A percentile compares a stretch with the other conserved stretches of the same genome.
Conservation (phyloP, 495 filamentous ascomycete species). For the Penicillium atrosanguineum region DNA sequence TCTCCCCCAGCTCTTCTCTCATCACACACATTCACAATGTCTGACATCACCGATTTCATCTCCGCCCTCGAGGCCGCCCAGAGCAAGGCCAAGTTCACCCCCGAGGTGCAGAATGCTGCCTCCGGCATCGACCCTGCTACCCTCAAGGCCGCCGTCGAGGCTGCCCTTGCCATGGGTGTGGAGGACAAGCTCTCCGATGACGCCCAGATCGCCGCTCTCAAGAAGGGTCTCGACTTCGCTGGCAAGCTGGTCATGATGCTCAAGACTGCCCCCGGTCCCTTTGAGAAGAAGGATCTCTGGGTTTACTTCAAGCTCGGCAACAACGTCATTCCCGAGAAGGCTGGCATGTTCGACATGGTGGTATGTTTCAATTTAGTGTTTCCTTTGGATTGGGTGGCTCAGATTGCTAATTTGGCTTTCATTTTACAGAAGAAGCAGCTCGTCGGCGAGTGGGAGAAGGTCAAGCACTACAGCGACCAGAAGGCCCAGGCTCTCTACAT, state of each 20-base stretch:
- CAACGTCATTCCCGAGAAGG: constrained; percentile 43
- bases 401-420: constrained; percentile 3
- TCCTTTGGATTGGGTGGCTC: not conserved
- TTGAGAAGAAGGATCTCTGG: constrained; percentile 57
- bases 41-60: constrained; percentile 31
- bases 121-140: constrained; percentile 25
- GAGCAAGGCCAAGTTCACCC: constrained; percentile 30
- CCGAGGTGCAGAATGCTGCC: constrained; percentile 33
- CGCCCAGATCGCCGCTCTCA: constrained; percentile 18
- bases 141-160: constrained; percentile 25
- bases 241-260: constrained; percentile 61
- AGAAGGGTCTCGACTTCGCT: constrained; percentile 37
- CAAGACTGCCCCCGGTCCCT: constrained; percentile 44
- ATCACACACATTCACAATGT: constrained; percentile 26
- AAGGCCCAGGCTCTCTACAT: constrained; percentile 77
- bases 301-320: constrained; percentile 57
- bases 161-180: constrained; percentile 19
- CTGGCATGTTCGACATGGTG: constrained; percentile 53
- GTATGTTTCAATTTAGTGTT: constrained; percentile 32
- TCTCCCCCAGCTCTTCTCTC: not conserved
- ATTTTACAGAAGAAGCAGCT: constrained; percentile 69
- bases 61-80: constrained; percentile 32
- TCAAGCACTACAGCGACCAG: constrained; percentile 54
- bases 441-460: constrained; percentile 68
- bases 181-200: constrained; percentile 16